Conservation (phyloP, 345 rosid genomes). For the Populus euphratica region DNA sequence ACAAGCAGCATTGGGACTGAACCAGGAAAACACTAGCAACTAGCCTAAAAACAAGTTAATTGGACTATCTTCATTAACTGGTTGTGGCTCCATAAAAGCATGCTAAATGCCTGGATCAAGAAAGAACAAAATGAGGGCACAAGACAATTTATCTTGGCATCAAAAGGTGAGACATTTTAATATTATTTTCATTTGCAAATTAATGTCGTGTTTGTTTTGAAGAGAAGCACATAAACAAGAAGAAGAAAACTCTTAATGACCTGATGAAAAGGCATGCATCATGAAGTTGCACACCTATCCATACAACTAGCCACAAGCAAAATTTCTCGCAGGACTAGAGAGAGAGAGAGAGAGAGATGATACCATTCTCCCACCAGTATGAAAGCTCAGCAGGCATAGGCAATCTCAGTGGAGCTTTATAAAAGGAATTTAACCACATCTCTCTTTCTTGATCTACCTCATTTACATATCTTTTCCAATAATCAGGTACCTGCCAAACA, state of each 20-base stretch:
- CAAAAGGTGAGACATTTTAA: neutral
- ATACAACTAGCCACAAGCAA: neutral
- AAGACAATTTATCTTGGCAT: neutral
- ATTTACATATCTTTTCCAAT: slow-evolving; percentile 77
- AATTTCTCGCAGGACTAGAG: neutral
- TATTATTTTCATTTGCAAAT: neutral
- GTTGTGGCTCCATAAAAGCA: neutral
- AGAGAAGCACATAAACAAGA: neutral
- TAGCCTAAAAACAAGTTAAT: neutral
- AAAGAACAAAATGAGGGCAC: neutral
- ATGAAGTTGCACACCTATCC: slow-evolving; percentile 1
- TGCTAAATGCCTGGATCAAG: neutral
- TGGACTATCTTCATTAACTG: neutral
- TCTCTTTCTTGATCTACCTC: slow-evolving; percentile 91
- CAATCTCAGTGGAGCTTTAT: slow-evolving; percentile 82
- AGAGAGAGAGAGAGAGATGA: slow-evolving; percentile 1
- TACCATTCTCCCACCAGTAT: slow-evolving; percentile 87
- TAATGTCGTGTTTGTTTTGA: neutral
- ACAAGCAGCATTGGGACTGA: no score
- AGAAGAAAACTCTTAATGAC: neutral
- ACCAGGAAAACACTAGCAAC: neutral
- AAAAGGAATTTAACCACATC: slow-evolving; percentile 93
- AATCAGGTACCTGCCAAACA: slow-evolving; percentile 72
- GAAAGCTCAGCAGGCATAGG: slow-evolving; percentile 98
- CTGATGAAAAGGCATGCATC: neutral